Conservation (phyloP, 805 yeast genomes). For the Candida nanaspora region DNA sequence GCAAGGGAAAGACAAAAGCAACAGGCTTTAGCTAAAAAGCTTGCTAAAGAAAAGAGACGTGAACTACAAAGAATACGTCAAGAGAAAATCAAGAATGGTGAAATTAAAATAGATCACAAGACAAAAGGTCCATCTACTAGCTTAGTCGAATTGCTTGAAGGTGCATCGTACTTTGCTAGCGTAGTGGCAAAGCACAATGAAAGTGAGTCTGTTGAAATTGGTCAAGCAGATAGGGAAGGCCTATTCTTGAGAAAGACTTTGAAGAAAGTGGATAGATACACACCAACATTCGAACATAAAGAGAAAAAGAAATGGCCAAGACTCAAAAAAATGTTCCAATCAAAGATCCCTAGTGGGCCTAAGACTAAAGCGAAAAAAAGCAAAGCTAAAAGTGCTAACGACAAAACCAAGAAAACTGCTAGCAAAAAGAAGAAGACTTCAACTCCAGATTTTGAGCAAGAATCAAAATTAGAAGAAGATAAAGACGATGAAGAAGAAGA, state of each 20-base stretch:
- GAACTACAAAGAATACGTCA: conserved; percentile 1
- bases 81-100: conserved; percentile 1
- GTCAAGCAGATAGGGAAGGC: conserved; percentile 8
- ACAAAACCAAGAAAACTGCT: conserved; percentile 1
- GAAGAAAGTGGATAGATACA: conserved; percentile 16
- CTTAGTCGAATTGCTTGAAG: conserved; percentile 4
- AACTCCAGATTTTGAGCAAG: background rate
- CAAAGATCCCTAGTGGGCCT: conserved; percentile 1
- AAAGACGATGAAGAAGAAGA: conserved; percentile 3
- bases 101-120: background rate
- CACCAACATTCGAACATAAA: conserved; percentile 6
- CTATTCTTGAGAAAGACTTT: background rate
- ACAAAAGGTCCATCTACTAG: background rate
- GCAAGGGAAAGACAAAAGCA: background rate
- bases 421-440: conserved; percentile 3
- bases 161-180: conserved; percentile 3
- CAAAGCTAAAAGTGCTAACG: background rate
- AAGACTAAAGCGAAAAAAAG: conserved; percentile 6
- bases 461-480: conserved; percentile 4
- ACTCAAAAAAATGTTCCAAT: background rate
- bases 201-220: conserved; percentile 10
- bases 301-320: background rate
- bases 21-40: no score
- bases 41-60: background rate
- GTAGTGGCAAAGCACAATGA: conserved; percentile 3